These are phyloP conservation scores for Viola odorata DNA, from an alignment of 345 rosid species.

Conservation along the genomic window DNA sequence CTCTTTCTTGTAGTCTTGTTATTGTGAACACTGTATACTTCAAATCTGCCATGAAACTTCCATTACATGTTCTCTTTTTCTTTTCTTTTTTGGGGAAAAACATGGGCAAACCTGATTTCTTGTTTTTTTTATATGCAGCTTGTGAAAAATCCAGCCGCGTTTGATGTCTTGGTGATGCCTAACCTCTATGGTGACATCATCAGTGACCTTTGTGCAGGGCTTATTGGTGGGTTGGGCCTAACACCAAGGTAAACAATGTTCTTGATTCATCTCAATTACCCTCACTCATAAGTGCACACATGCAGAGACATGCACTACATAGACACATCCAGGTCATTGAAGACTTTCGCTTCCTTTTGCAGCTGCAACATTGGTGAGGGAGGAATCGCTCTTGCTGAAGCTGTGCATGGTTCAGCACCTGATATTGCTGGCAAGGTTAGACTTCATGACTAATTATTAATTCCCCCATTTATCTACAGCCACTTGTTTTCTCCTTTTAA, in stretches of 20 bases:
- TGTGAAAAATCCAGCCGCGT: conserved; percentile 95
- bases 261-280: neutral
- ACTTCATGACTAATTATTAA: neutral
- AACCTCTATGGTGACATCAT: conserved; percentile 98
- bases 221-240: conserved; percentile 94
- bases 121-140: conserved; percentile 47
- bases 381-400: conserved; percentile 99
- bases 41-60: neutral
- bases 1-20: neutral
- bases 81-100: conserved; percentile 2
- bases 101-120: conserved; percentile 8
- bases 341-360: conserved; percentile 16
- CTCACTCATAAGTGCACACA: too few species aligned
- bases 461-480: neutral
- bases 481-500: neutral
- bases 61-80: neutral
- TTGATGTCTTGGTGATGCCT: conserved; percentile 99
- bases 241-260: conserved; percentile 70
- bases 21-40: neutral
- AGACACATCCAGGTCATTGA: conserved; percentile 12
- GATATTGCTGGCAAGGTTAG: conserved; percentile 87
- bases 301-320: neutral
- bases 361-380: conserved; percentile 99
- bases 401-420: conserved; percentile 99
- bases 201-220: conserved; percentile 94